These are phyloP conservation scores for Cyberlindnera saturnus DNA, from an alignment of 805 yeast genomes.

Conservation along the genomic window DNA sequence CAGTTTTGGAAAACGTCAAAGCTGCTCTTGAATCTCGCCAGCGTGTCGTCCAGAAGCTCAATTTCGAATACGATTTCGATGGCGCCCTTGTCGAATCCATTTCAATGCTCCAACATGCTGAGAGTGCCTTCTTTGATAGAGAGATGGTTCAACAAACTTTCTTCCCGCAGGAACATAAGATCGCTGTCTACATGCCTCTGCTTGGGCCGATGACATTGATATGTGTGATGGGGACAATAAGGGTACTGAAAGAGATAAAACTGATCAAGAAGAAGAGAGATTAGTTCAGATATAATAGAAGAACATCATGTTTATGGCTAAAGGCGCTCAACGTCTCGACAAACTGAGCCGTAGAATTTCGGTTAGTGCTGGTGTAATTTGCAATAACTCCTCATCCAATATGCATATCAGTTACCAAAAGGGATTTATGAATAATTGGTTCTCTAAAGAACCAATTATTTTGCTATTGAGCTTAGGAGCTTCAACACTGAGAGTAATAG, in stretches of 20 bases:
- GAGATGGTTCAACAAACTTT: constrained; percentile 94
- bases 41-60: constrained; percentile 24
- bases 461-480: no score
- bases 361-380: no score
- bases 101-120: constrained; percentile 28
- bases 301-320: no score
- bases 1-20: constrained; percentile 54
- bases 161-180: constrained; percentile 92
- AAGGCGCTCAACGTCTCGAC: no score
- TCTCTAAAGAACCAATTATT: no score
- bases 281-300: not conserved
- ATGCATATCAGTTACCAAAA: no score
- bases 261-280: constrained; percentile 12
- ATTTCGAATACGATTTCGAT: constrained; percentile 28
- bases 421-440: no score
- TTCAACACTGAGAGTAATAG: no score
- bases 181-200: constrained; percentile 89
- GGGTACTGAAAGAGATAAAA: constrained; percentile 35
- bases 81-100: constrained; percentile 57
- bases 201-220: constrained; percentile 82
- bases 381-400: no score
- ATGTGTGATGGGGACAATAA: constrained; percentile 42
- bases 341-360: no score
- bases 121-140: constrained; percentile 82
- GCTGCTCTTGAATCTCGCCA: constrained; percentile 38